Conservation (phyloP, 768 basidiomycete genomes). For the Chalciporus chontae region DNA sequence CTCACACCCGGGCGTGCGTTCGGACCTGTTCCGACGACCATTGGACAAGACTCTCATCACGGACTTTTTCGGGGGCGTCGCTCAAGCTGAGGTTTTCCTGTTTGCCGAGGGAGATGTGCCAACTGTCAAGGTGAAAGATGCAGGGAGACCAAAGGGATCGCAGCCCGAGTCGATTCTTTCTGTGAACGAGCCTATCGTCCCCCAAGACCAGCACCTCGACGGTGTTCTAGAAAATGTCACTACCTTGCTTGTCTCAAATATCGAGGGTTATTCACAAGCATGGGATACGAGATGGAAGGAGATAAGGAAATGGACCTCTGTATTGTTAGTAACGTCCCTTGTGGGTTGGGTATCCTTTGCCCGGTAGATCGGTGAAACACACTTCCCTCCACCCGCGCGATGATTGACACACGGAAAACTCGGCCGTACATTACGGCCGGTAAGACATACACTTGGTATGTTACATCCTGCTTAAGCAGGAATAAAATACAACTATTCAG, state of each 20-base stretch:
- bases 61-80: conserved; percentile 87
- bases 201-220: neutral
- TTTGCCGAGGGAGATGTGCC: conserved; percentile 1
- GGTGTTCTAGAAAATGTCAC: neutral
- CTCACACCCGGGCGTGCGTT: conserved; percentile 88
- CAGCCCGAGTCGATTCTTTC: neutral
- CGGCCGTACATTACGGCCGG: too few relatives aligned
- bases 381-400: too few relatives aligned
- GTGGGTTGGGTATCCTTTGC: conserved; percentile 28
- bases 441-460: neutral
- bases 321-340: conserved; percentile 22
- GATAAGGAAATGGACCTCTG: conserved; percentile 28
- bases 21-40: conserved; percentile 70
- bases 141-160: neutral
- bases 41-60: conserved; percentile 66
- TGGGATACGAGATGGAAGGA: conserved; percentile 23
- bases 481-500: neutral
- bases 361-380: conserved; percentile 5
- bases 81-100: conserved; percentile 69
- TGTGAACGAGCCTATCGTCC: conserved; percentile 2
- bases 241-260: neutral
- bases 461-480: neutral
- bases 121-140: neutral
- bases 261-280: neutral
- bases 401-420: too few relatives aligned